Conservation (phyloP, 768 basidiomycete genomes). For the Boletus coccyginus region DNA sequence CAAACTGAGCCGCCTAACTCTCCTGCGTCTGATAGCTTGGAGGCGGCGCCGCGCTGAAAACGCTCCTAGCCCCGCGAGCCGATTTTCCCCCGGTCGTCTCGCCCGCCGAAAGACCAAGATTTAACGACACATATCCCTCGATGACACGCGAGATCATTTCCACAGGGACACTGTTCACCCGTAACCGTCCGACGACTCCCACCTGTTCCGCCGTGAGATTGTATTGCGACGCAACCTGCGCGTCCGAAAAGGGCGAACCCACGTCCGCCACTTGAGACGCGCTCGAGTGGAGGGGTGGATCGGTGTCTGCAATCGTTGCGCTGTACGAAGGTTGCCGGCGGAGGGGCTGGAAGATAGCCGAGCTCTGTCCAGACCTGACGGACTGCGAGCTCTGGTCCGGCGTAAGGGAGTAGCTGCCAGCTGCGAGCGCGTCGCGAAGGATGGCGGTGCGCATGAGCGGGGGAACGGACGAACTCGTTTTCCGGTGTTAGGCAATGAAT, state of each 20-base stretch:
- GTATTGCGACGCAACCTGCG: not conserved
- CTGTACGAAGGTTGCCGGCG: not conserved
- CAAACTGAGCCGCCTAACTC: not conserved
- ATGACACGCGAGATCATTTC: slow-evolving; percentile 18
- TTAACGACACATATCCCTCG: slow-evolving; percentile 2
- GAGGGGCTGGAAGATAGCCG: slow-evolving; percentile 1
- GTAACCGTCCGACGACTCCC: slow-evolving; percentile 11
- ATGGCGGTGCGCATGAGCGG: slow-evolving; percentile 10
- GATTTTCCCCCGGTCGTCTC: not conserved
- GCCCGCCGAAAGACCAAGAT: not conserved
- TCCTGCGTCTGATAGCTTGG: slow-evolving; percentile 21
- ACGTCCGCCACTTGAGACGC: not conserved
- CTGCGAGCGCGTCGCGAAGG: slow-evolving; percentile 11
- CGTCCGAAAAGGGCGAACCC: not conserved
- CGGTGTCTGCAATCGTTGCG: not conserved
- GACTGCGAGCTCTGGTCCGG: not conserved
- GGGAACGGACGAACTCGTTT: not conserved
- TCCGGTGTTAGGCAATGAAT: not conserved
- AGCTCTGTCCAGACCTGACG: not conserved
- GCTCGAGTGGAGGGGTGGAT: not conserved
- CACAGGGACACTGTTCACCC: slow-evolving; percentile 3
- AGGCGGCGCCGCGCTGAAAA: slow-evolving; percentile 8
- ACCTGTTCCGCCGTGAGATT: slow-evolving; percentile 14
- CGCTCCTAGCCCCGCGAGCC: not conserved
- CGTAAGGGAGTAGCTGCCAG: not conserved